Conservation (phyloP, 768 basidiomycete species). For the Agaricus blazei region DNA sequence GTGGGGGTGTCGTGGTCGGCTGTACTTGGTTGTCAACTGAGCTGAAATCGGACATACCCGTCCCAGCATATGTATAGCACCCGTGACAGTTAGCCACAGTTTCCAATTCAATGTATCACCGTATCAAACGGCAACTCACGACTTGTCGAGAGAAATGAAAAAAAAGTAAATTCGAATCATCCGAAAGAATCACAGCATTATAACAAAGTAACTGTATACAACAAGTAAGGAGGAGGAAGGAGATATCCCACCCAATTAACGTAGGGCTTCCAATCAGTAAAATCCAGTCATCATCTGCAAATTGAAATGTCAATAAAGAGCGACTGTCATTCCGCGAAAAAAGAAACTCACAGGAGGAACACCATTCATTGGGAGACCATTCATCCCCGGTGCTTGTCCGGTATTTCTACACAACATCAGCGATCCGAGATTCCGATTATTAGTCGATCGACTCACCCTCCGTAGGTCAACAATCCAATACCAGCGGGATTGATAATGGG, state of each 20-base stretch:
- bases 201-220: constrained; percentile 16
- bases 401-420: constrained; percentile 40
- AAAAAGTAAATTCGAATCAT: constrained; percentile 21
- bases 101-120: neutral
- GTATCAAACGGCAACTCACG: neutral
- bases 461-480: constrained; percentile 70
- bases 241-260: neutral
- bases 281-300: constrained; percentile 65
- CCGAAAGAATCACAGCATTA: constrained; percentile 10
- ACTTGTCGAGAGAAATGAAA: neutral
- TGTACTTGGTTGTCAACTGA: neutral
- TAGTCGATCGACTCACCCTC: constrained; percentile 34
- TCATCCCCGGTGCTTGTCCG: constrained; percentile 49
- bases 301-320: neutral
- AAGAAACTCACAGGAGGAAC: constrained; percentile 54
- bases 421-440: neutral
- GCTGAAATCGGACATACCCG: neutral
- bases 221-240: constrained; percentile 12
- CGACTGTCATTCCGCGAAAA: neutral
- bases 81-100: neutral
- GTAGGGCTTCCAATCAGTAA: constrained; percentile 19
- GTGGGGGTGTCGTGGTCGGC: no score
- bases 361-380: constrained; percentile 50
- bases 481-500: constrained; percentile 86
- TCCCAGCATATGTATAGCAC: neutral